Conservation (phyloP, 2,329 filamentous ascomycete genomes). For the Penicillium sp. region DNA sequence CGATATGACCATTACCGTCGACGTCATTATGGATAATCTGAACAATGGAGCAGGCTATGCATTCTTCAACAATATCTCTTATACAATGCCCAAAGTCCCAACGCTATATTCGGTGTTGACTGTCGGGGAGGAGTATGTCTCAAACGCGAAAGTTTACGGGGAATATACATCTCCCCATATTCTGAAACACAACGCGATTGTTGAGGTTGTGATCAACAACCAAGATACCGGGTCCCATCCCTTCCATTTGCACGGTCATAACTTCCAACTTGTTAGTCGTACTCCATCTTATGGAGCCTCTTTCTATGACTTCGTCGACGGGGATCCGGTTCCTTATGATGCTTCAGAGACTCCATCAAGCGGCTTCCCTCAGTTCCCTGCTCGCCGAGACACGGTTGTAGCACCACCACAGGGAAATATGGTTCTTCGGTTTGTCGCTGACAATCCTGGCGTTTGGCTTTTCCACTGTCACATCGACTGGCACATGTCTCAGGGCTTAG, state of each 20-base stretch:
- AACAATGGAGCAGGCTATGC: slow-evolving; percentile 2
- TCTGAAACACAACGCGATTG: neutral
- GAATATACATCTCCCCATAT: slow-evolving; percentile 2
- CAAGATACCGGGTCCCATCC: slow-evolving; percentile 35
- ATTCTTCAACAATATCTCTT: slow-evolving; percentile 74
- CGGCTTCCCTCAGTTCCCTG: slow-evolving; percentile 58
- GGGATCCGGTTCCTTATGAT: neutral
- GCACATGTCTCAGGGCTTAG: slow-evolving; percentile 27
- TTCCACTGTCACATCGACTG: slow-evolving; percentile 31
- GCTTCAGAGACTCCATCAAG: slow-evolving; percentile 25
- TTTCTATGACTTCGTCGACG: neutral
- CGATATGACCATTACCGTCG: slow-evolving; percentile 55
- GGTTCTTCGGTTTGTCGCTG: slow-evolving; percentile 23
- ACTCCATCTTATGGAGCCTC: neutral
- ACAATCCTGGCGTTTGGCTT: slow-evolving; percentile 30
- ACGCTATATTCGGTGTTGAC: slow-evolving; percentile 73
- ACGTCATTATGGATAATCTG: slow-evolving; percentile 45
- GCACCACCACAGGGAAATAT: slow-evolving; percentile 22
- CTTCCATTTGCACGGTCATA: neutral
- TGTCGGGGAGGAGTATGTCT: slow-evolving; percentile 53
- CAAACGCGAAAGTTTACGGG: slow-evolving; percentile 36
- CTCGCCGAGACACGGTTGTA: slow-evolving; percentile 32
- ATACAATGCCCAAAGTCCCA: slow-evolving; percentile 62
- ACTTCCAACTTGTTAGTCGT: neutral
- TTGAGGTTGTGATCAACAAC: slow-evolving; percentile 5